A percentile compares a stretch with the other conserved stretches of the same genome.
These are phyloP conservation scores for Aaosphaeria pasadenensis DNA, from an alignment of 2,329 filamentous ascomycete species.

Conservation along the genomic window DNA sequence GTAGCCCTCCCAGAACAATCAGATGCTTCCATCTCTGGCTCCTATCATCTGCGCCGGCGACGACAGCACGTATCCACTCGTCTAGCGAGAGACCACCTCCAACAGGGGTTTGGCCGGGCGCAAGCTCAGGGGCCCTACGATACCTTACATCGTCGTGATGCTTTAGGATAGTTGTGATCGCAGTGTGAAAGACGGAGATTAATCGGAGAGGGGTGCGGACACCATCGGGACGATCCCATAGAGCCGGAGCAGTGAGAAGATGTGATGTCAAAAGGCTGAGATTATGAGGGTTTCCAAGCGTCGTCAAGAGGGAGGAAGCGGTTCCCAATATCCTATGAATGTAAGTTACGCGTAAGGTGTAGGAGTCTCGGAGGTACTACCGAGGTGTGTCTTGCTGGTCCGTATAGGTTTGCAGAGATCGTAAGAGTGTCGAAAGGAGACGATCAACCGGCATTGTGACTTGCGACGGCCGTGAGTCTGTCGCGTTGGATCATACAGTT, in stretches of 20 bases:
- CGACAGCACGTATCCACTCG: constrained; percentile 58
- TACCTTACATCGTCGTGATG: constrained; percentile 40
- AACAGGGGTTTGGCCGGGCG: constrained; percentile 27
- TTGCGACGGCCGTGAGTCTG: no score
- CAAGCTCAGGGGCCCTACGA: constrained; percentile 20
- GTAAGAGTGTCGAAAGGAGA: constrained; percentile 64
- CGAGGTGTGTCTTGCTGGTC: constrained; percentile 58
- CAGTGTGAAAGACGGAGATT: constrained; percentile 70
- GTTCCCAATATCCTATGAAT: constrained; percentile 55
- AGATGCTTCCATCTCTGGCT: constrained; percentile 77
- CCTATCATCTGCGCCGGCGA: constrained; percentile 59
- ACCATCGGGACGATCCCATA: constrained; percentile 64
- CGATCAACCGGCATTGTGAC: constrained; percentile 62
- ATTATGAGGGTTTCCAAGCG: constrained; percentile 72
- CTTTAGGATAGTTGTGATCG: constrained; percentile 55
- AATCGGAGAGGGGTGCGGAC: constrained; percentile 63
- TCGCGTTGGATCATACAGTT: no score
- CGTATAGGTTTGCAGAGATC: constrained; percentile 58
- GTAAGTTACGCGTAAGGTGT: constrained; percentile 13
- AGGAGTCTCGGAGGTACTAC: constrained; percentile 36
- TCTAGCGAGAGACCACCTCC: constrained; percentile 51
- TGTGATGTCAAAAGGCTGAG: constrained; percentile 70
- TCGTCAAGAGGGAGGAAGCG: constrained; percentile 64
- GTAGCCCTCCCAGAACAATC: constrained; percentile 72
- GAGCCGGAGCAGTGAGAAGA: constrained; percentile 66